Percentiles rank a stretch among this genome's conserved stretches.
Conservation (phyloP, 148 eudicot species). For the Chenopodium suecicum region DNA sequence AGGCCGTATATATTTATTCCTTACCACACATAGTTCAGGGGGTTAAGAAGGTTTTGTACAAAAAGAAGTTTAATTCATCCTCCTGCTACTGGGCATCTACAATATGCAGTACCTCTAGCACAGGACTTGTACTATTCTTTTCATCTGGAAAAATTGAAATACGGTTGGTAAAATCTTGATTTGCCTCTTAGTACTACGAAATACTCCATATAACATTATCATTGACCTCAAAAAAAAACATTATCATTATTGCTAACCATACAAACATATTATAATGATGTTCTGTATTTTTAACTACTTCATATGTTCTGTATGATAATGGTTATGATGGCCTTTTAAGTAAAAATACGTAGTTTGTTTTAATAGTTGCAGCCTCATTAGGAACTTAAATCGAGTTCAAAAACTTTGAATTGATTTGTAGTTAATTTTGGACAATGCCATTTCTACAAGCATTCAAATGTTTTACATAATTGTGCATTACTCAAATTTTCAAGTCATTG, state of each 20-base stretch:
- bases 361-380: not conserved
- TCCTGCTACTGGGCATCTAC: slow-evolving; percentile 83
- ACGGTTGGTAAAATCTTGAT: slow-evolving; percentile 43
- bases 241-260: not conserved
- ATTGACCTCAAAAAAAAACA: too few relatives aligned
- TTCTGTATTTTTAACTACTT: not conserved
- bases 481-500: not conserved
- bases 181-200: not conserved
- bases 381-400: not conserved
- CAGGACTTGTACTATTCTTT: slow-evolving; percentile 71
- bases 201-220: not conserved
- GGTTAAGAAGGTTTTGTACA: slow-evolving; percentile 77
- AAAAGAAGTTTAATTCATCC: slow-evolving; percentile 72
- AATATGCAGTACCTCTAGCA: slow-evolving; percentile 45
- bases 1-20: slow-evolving; percentile 79
- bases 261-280: not conserved
- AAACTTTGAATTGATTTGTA: not conserved
- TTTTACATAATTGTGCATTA: not conserved
- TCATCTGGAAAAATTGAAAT: slow-evolving; percentile 76
- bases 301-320: not conserved
- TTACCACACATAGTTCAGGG: slow-evolving; percentile 71
- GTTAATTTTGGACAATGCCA: not conserved
- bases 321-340: not conserved
- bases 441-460: not conserved
- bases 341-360: not conserved